Evolutionary conservation across 805 yeast genomes (phyloP).

Genomic region (Kodamaea neixiangensis): DNA sequence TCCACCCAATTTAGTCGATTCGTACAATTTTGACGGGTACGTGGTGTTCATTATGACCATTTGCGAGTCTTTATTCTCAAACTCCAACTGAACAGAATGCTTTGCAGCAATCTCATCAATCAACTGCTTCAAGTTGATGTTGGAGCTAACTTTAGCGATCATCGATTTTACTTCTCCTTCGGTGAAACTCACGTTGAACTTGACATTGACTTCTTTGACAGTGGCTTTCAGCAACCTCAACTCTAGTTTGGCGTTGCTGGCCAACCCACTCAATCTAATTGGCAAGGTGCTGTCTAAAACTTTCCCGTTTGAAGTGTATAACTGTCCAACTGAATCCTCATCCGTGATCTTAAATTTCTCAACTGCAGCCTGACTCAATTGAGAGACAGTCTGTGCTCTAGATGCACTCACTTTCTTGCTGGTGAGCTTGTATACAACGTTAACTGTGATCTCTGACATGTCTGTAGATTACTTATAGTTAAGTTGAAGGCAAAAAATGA

Average conservation of each 20-base stretch:
- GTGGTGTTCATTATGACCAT: constrained; percentile 18
- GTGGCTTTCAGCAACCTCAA: constrained; percentile 18
- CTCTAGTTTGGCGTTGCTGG: constrained; percentile 35
- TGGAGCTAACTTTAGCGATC: constrained; percentile 12
- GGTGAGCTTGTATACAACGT: constrained; percentile 24
- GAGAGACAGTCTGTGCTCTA: constrained; percentile 28
- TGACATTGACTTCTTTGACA: constrained; percentile 18
- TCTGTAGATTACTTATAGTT: constrained; percentile 2
- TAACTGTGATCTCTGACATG: constrained; percentile 23
- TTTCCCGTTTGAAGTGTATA: constrained; percentile 28
- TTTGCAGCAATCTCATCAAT: constrained; percentile 20
- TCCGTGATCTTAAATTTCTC: constrained; percentile 27
- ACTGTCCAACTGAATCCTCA: constrained; percentile 21
- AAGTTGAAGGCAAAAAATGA: neutral
- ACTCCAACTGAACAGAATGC: constrained; percentile 6
- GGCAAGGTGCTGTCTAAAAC: constrained; percentile 34
- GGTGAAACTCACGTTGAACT: constrained; percentile 15
- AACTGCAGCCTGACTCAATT: constrained; percentile 22
- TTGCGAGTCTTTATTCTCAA: constrained; percentile 11
- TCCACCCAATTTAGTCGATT: constrained; percentile 14
- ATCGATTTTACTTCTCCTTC: constrained; percentile 8
- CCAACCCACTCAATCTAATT: constrained; percentile 31
- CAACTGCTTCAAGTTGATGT: constrained; percentile 21
- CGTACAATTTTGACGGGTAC: constrained; percentile 14
- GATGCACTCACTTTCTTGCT: constrained; percentile 31